Base-by-base conservation (phyloP, 1,139 yeast genomes). In the Candida sp. region DNA sequence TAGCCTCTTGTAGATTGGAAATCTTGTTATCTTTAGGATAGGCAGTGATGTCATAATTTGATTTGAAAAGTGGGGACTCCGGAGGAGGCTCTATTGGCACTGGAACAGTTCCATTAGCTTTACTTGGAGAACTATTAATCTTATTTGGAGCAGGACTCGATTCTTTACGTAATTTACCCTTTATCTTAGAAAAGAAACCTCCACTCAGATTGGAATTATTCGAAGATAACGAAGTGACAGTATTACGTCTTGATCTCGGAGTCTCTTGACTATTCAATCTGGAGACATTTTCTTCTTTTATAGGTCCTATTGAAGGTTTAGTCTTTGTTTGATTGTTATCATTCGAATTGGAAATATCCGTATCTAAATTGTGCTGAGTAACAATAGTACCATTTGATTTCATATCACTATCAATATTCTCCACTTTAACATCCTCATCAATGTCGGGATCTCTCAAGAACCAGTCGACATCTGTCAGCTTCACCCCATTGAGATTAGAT, bases 401-500 rank as follows among this genome's bases (percentile, higher is more conserved):
- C 4, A 12, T 21, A 15, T 9, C 9, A 22, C 22, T 35, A 19
- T 35, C 25, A n/a, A 5, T 21, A n/a, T 11, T 11, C 11, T 11
- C 21, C 6, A 8, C 15, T 8, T 15, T 21, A 22, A 5, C 11
- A 21, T 6, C 12, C 5, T 35, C 37, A 11, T 36, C 43, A 8
- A 56, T 52, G 22, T 49, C 47, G 4, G 61, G 48, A 44, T 64
- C 70, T 45, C 81, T 61, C 19, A 79, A 60, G 46, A 79, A 68
- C 84, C 83, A 79, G 50, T 77, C 75, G 11, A 73, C 68, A 45
- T 73, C 77, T 21, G 61, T 57, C 40, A 58, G 61, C 32, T 58
- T 56, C 19, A 70, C 62, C 2, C 68, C 72, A 43, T 59, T 56
- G 27, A 63, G 53, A 40, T 57, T 30, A 12, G 33, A 9, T 8